Conservation (phyloP, 1,284 basidiomycete genomes). For the Farysia itapuensis region DNA sequence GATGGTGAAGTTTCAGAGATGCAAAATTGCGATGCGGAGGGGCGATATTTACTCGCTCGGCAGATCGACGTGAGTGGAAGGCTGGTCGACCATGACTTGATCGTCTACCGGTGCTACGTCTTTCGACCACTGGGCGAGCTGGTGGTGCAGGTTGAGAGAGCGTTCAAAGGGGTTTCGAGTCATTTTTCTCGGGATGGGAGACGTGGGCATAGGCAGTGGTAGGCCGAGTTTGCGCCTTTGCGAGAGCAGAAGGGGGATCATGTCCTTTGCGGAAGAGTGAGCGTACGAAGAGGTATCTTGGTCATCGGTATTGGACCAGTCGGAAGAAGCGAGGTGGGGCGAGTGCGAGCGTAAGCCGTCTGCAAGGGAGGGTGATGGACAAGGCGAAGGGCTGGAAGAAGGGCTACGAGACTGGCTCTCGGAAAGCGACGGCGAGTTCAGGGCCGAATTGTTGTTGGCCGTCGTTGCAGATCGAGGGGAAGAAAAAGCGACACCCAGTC, state of each 20-base stretch:
- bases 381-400: conserved; percentile 21
- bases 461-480: too few relatives aligned
- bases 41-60: too few relatives aligned
- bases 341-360: too few relatives aligned
- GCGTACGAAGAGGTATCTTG: too few relatives aligned
- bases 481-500: too few relatives aligned
- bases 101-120: too few relatives aligned
- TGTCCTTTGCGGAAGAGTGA: too few relatives aligned
- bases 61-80: too few relatives aligned
- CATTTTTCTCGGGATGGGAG: conserved; percentile 36
- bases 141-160: conserved; percentile 5
- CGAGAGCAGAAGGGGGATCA: neutral
- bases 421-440: conserved; percentile 14
- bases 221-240: conserved; percentile 7
- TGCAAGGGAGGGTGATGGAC: conserved; percentile 10
- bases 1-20: too few relatives aligned
- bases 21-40: too few relatives aligned
- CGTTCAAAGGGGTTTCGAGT: conserved; percentile 36
- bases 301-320: too few relatives aligned
- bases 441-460: neutral
- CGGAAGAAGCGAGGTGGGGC: neutral
- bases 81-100: too few relatives aligned
- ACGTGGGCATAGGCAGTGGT: conserved; percentile 16
- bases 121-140: neutral
- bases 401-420: conserved; percentile 24